These are phyloP conservation scores for Amphibolis antarctica DNA, from an alignment of 106 monocot genomes.

Conservation along the genomic window DNA sequence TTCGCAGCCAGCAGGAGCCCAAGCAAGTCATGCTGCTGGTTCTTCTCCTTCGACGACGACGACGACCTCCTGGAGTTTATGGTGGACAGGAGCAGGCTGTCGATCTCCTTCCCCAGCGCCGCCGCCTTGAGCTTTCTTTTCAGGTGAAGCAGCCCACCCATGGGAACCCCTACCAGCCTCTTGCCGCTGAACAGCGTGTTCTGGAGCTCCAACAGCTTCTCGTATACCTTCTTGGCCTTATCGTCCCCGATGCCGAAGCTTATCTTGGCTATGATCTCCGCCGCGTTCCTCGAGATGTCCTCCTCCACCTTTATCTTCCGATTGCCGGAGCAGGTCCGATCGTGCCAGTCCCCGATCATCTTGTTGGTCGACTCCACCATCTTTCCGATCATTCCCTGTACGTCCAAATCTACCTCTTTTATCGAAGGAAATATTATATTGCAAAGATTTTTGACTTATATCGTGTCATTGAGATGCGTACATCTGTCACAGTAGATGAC, in stretches of 20 bases:
- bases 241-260: slow-evolving; percentile 46
- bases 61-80: slow-evolving; percentile 32
- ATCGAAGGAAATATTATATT: no score
- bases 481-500: no score
- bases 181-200: slow-evolving; percentile 40
- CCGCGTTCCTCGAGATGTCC: slow-evolving; percentile 40
- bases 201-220: slow-evolving; percentile 49
- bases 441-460: no score
- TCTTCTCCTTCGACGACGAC: no score
- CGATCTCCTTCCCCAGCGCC: slow-evolving; percentile 62
- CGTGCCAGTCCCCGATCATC: slow-evolving; percentile 44
- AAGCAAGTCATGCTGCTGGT: slow-evolving; percentile 37
- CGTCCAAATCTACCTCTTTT: no score
- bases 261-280: slow-evolving; percentile 59
- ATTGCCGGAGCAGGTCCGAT: slow-evolving; percentile 9
- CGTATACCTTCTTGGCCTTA: slow-evolving; percentile 30
- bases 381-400: slow-evolving; percentile 42
- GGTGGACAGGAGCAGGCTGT: slow-evolving; percentile 37
- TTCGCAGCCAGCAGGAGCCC: slow-evolving; percentile 39
- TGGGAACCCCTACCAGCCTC: slow-evolving; percentile 60
- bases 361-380: slow-evolving; percentile 55
- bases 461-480: no score
- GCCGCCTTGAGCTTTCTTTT: slow-evolving; percentile 20
- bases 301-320: slow-evolving; percentile 39
- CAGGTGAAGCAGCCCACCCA: slow-evolving; percentile 24